phyloP scores from a whole-genome alignment of 2,329 filamentous ascomycete genomes.

The Pseudocercospora fuligena region DNA sequence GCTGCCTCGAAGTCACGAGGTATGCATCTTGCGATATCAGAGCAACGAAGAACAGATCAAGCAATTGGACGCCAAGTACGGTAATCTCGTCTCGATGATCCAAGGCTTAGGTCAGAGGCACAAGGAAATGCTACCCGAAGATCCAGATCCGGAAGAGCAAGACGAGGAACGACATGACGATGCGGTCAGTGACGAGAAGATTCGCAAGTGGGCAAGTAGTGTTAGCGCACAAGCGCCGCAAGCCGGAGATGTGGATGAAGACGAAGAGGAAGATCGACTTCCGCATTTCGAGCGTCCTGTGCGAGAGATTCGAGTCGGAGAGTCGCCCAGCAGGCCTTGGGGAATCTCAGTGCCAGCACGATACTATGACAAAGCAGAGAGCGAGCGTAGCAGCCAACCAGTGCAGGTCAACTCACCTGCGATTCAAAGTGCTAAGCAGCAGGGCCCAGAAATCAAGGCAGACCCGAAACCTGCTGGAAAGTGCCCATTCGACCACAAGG shows the following conservation, averaged over 20 bases:
- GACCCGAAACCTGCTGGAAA: slow-evolving; percentile 23
- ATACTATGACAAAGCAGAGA: slow-evolving; percentile 46
- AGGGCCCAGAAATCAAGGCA: slow-evolving; percentile 10
- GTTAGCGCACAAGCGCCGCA: slow-evolving; percentile 64
- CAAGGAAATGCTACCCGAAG: slow-evolving; percentile 77
- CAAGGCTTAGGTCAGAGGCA: slow-evolving; percentile 86
- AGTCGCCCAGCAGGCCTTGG: slow-evolving; percentile 92
- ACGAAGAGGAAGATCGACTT: slow-evolving; percentile 63
- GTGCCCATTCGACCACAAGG: slow-evolving; percentile 31
- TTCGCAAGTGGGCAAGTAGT: slow-evolving; percentile 83
- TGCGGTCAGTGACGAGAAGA: slow-evolving; percentile 68
- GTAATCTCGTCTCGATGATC: slow-evolving; percentile 91
- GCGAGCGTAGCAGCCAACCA: slow-evolving; percentile 44
- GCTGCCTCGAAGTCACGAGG: slow-evolving; percentile 88
- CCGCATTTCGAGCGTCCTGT: slow-evolving; percentile 82
- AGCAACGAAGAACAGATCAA: slow-evolving; percentile 82
- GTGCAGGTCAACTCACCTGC: slow-evolving; percentile 59
- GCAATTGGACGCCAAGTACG: slow-evolving; percentile 92
- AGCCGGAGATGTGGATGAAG: slow-evolving; percentile 47
- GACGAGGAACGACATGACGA: slow-evolving; percentile 43
- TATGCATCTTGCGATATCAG: slow-evolving; percentile 89
- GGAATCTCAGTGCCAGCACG: slow-evolving; percentile 79
- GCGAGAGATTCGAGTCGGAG: slow-evolving; percentile 88
- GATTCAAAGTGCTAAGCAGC: slow-evolving; percentile 33
- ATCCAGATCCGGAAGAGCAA: slow-evolving; percentile 54